A percentile compares a stretch with the other conserved stretches of the same genome.
Conservation (phyloP, 2,329 filamentous ascomycete genomes). For the Pseudogymnoascus destructans region DNA sequence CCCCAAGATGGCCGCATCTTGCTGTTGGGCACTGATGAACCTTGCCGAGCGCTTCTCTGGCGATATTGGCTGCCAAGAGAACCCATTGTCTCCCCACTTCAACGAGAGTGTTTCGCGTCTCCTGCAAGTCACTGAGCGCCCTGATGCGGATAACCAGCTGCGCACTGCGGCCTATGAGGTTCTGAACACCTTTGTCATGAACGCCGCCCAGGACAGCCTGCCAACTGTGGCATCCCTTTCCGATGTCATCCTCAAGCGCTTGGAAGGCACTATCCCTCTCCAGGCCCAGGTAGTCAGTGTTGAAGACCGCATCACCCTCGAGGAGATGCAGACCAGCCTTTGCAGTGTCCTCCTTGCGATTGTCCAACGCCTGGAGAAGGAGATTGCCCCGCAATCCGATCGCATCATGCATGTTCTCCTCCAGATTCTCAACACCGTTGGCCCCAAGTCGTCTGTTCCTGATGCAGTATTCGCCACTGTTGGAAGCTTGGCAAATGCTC, state of each 20-base stretch:
- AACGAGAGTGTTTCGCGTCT: constrained; percentile 80
- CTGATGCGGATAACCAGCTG: constrained; percentile 73
- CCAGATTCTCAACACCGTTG: constrained; percentile 63
- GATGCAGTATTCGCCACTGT: constrained; percentile 89
- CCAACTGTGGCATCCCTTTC: constrained; percentile 68
- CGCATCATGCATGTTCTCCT: constrained; percentile 86
- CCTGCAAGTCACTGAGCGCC: constrained; percentile 69
- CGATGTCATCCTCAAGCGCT: constrained; percentile 76
- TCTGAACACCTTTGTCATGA: constrained; percentile 85
- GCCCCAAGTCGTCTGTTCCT: constrained; percentile 82
- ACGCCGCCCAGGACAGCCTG: constrained; percentile 77
- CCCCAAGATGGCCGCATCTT: constrained; percentile 93
- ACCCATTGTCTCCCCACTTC: constrained; percentile 84
- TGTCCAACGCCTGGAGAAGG: constrained; percentile 78
- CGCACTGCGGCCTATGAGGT: constrained; percentile 96
- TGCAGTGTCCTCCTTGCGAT: constrained; percentile 85
- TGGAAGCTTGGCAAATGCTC: constrained; percentile 77
- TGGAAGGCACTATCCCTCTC: constrained; percentile 81
- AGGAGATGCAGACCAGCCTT: constrained; percentile 96
- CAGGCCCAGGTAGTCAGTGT: constrained; percentile 91
- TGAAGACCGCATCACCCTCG: constrained; percentile 87
- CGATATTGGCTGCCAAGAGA: constrained; percentile 62
- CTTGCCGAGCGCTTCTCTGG: constrained; percentile 89
- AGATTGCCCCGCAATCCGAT: constrained; percentile 81
- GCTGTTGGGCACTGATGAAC: constrained; percentile 99